A percentile compares a stretch with the other conserved stretches of the same genome.
Evolutionary conservation across 2,329 filamentous ascomycete species (phyloP).

Genomic region (Lasiodiplodia hormozganensis): DNA sequence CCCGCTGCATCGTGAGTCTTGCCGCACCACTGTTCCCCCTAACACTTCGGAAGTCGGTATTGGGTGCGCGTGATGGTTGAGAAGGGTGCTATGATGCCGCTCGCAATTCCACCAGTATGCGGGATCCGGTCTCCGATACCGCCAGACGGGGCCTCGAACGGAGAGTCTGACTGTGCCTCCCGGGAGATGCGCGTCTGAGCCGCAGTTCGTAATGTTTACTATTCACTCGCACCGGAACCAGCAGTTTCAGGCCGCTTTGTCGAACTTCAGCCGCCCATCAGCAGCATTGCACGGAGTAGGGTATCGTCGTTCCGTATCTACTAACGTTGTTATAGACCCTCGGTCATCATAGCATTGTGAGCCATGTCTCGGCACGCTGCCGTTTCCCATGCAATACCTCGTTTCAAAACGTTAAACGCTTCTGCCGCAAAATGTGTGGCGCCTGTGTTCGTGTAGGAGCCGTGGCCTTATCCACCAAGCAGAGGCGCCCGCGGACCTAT

Average conservation of each 20-base stretch:
- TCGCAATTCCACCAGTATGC: neutral
- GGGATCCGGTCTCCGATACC: neutral
- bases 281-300: neutral
- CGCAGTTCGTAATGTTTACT: neutral
- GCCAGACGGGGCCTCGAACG: neutral
- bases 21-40: slow-evolving; percentile 17
- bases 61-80: slow-evolving; percentile 9
- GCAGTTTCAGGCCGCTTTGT: neutral
- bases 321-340: neutral
- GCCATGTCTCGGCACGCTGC: neutral
- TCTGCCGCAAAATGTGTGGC: neutral
- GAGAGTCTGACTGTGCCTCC: slow-evolving; percentile 1
- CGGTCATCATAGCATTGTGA: slow-evolving; percentile 2
- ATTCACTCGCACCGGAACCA: neutral
- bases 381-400: neutral
- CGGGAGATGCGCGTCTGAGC: neutral
- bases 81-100: neutral
- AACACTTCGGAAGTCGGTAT: neutral
- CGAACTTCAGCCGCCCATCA: neutral
- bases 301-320: neutral
- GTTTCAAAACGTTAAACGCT: neutral
- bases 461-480: slow-evolving; percentile 8
- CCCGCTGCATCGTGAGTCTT: slow-evolving; percentile 2
- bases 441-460: neutral
- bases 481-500: neutral